Evolutionary conservation across 495 filamentous ascomycete genomes (phyloP).

Genomic region (Aspergillus indologenus): DNA sequence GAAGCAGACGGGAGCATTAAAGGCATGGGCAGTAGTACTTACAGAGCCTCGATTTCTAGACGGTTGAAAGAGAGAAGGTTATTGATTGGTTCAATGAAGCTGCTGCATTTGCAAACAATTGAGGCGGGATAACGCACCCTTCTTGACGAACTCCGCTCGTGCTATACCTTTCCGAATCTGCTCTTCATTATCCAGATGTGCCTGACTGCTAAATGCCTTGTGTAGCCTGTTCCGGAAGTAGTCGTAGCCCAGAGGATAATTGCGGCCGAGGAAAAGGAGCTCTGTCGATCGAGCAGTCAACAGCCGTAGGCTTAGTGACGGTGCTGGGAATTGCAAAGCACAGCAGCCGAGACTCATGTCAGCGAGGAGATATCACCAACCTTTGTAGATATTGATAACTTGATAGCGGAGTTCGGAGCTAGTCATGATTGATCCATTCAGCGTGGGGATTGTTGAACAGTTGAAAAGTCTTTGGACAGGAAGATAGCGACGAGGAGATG

Average conservation of each 20-base stretch:
- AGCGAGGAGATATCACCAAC: conserved; percentile 41
- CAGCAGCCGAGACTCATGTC: background rate
- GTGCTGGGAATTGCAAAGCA: background rate
- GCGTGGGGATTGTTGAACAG: background rate
- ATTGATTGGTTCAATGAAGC: background rate
- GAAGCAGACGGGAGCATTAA: background rate
- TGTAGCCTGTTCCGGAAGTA: conserved; percentile 83
- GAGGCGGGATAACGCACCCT: conserved; percentile 52
- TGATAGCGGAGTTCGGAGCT: conserved; percentile 65
- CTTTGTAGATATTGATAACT: conserved; percentile 91
- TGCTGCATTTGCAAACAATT: background rate
- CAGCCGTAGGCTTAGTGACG: background rate
- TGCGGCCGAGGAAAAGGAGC: conserved; percentile 76
- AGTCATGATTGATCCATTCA: conserved; percentile 32
- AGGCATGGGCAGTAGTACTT: conserved; percentile 42
- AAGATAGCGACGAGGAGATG: background rate
- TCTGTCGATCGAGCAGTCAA: conserved; percentile 45
- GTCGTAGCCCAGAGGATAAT: conserved; percentile 82
- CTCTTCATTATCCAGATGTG: conserved; percentile 63
- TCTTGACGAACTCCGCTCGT: conserved; percentile 83
- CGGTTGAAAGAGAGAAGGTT: conserved; percentile 1
- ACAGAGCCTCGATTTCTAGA: conserved; percentile 87
- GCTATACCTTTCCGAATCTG: conserved; percentile 73
- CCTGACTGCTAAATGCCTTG: conserved; percentile 75
- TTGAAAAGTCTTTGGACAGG: background rate